Conservation (phyloP, 257 asterid species). For the Solanum medicagineum region DNA sequence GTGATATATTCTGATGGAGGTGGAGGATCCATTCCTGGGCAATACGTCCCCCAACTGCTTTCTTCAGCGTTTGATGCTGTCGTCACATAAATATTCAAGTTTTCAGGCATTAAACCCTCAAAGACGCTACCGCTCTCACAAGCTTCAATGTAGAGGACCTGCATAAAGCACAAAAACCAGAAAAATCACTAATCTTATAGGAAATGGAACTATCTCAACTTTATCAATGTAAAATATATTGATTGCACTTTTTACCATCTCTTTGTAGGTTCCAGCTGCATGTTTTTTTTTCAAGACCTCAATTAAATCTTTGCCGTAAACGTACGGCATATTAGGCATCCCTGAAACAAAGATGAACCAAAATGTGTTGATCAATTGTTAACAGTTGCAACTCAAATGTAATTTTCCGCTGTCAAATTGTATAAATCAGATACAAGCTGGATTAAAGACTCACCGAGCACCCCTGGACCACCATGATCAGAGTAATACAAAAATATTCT, state of each 20-base stretch:
- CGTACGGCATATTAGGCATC: constrained; percentile 61
- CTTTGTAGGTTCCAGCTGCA: constrained; percentile 54
- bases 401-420: background rate
- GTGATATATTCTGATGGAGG: constrained; percentile 60
- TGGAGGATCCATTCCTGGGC: constrained; percentile 56
- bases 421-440: background rate
- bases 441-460: constrained; percentile 47
- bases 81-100: constrained; percentile 63
- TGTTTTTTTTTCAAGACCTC: constrained; percentile 69
- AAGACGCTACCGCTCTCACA: constrained; percentile 90
- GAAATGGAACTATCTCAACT: background rate
- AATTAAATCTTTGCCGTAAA: constrained; percentile 64
- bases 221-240: background rate
- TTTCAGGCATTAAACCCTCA: constrained; percentile 74
- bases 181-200: background rate
- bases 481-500: constrained; percentile 72
- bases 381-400: background rate
- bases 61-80: constrained; percentile 84
- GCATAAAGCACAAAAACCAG: background rate
- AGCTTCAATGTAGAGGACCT: constrained; percentile 81
- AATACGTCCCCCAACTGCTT: constrained; percentile 89
- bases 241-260: constrained; percentile 40
- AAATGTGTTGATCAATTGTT: background rate
- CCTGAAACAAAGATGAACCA: constrained; percentile 22
- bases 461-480: constrained; percentile 96